Evolutionary conservation across 768 basidiomycete species (phyloP), one percentile per base, ranked within the genome.

Genomic region (Suillus subluteus): DNA sequence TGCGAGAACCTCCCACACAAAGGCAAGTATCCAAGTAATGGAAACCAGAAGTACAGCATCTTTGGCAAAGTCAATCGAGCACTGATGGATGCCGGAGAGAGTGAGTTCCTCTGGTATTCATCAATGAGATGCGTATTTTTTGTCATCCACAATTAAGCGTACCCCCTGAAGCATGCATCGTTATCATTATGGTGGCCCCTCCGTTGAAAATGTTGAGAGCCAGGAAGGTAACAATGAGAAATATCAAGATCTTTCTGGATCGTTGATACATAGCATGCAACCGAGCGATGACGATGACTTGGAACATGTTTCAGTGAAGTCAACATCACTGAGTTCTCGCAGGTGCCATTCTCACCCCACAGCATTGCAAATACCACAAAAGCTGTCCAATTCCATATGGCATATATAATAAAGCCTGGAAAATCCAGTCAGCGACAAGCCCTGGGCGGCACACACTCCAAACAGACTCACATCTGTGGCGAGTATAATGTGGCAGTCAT

Each of bases 301-400:
- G 21, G 8, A 43, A 16, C 43, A 18, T 43, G 43, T 43, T 43
- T 18, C 18, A 46, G 21, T 46, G 4, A 46, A 21, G 7, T 46
- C 21, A 46, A 46, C n/a, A 46, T 7, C 44, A 46, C 44, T n/a
- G 18, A 46, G 3, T 8, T n/a, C 21, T 46, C 21, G 9, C 9
- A 46, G n/a, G 44, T n/a, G 21, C 44, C 8, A 46, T 11, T 21
- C 44, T 46, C 44, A 46, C 44, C 44, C 21, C 44, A 46, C 9
- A 46, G 21, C 44, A 46, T 21, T 4, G 44, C 9, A n/a, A n/a
- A 46, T 46, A n/a, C 44, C 8, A 46, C 4, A 11, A 44, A 21
- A 11, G 0, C 4, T 4, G 1, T 21, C 8, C 44, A 44, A 44
- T 1, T 4, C 18, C 3, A 21, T 21, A 44, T 1, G 21, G 0